Base-by-base conservation (phyloP, 2,329 filamentous ascomycete genomes). In the Cytospora piceicola region DNA sequence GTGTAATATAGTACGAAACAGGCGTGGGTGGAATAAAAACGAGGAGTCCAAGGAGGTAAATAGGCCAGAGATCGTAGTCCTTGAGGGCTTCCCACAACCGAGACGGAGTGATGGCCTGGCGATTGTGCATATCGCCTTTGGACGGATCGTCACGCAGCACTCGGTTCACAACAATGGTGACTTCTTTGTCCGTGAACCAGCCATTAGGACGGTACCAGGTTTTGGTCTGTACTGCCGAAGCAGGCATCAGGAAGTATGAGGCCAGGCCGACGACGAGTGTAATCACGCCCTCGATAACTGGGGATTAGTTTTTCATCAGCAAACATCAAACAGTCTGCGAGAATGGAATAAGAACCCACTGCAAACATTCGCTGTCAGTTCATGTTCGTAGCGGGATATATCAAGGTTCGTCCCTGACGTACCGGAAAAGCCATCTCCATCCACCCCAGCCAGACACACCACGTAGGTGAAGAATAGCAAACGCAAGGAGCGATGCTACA, bases 171-270 rank as follows among this genome's bases (percentile, higher is more conserved):
- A 88, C 79, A 57, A 88, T 88, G 30, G 77, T 74, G 46, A 84
- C 80, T 70, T 88, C 85, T 20, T 82, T 81, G 60, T 87, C 84
- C 1, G 73, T 82, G 72, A 88, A 88, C 85, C 85, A 88, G 2
- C 82, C 80, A 11, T 80, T 81, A 0, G 77, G 79, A 0, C 80
- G 77, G 68, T 82, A 82, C 79, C 80, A 82, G 2, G 77, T 78
- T 67, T 81, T 82, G 0, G 82, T 84, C 69, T 83, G 80, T 0
- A 79, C 78, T 0, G 77, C 77, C 0, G 79, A 81, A 1, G 78
- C 77, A 0, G 84, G 83, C 79, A 87, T 83, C 67, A 83, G 78
- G 69, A 85, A 82, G 71, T 81, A 85, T 0, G 82, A 82, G 14
- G 77, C 72, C 2, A 85, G 68, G 0, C 84, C 84, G 27, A 87